phyloP scores from a whole-genome alignment of 2,329 filamentous ascomycete genomes.

The Colletotrichum costaricense region DNA sequence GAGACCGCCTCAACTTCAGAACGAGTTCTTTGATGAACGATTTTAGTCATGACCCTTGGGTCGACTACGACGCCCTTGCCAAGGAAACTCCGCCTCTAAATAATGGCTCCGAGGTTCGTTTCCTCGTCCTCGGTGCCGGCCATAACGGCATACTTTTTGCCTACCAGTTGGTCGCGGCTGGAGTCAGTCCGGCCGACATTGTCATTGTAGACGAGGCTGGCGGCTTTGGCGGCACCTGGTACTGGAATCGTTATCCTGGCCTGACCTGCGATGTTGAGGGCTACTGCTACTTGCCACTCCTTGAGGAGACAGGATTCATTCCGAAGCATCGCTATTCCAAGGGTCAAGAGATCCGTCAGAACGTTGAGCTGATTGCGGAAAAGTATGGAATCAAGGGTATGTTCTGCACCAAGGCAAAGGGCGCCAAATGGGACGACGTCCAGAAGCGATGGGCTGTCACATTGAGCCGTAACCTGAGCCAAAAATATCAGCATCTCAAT shows the following conservation, averaged over 20 bases:
- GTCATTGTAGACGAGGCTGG: slow-evolving; percentile 53
- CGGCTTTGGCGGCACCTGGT: slow-evolving; percentile 62
- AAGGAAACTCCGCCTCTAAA: not conserved
- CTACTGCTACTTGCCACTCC: slow-evolving; percentile 30
- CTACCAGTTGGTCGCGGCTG: not conserved
- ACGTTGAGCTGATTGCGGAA: slow-evolving; percentile 54
- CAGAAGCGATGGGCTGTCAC: slow-evolving; percentile 38
- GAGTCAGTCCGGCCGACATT: slow-evolving; percentile 43
- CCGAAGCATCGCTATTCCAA: slow-evolving; percentile 44
- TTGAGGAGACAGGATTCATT: slow-evolving; percentile 23
- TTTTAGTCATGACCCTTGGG: not conserved
- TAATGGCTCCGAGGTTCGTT: not conserved
- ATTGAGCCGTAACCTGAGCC: slow-evolving; percentile 40
- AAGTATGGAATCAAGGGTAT: slow-evolving; percentile 51
- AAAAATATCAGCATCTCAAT: slow-evolving; percentile 44
- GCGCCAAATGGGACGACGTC: slow-evolving; percentile 58
- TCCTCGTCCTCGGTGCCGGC: slow-evolving; percentile 8
- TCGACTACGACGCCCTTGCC: slow-evolving; percentile 4
- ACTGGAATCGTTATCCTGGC: slow-evolving; percentile 61
- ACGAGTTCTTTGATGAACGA: no score
- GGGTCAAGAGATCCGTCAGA: slow-evolving; percentile 50
- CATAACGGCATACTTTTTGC: not conserved
- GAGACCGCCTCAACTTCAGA: no score
- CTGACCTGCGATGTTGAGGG: slow-evolving; percentile 67
- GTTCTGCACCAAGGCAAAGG: slow-evolving; percentile 54